A percentile compares a stretch with the other conserved stretches of the same genome.
Evolutionary conservation across 1,284 basidiomycete species (phyloP).

Genomic region (Tilletia indica): DNA sequence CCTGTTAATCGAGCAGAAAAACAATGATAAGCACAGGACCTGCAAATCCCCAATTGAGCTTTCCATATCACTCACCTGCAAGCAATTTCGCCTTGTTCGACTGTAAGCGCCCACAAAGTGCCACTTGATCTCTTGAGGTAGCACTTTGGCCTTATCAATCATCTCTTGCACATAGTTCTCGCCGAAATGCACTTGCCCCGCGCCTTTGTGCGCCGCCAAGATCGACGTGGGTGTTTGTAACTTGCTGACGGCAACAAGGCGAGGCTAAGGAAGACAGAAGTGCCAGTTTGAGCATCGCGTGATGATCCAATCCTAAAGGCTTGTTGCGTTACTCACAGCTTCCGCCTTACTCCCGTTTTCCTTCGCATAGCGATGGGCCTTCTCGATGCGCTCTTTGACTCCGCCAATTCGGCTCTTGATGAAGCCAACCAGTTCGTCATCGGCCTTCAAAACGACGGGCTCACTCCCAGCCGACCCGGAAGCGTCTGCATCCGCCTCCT

Average conservation of each 20-base stretch:
- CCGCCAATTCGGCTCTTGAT: conserved; percentile 23
- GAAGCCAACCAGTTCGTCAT: conserved; percentile 10
- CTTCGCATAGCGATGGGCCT: conserved; percentile 31
- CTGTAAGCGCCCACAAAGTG: conserved; percentile 93
- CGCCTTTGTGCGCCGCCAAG: conserved; percentile 60
- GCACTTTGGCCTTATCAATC: conserved; percentile 65
- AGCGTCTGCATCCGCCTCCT: not conserved
- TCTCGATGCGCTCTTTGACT: conserved; percentile 32
- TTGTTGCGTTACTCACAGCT: conserved; percentile 14
- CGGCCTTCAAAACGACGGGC: not conserved
- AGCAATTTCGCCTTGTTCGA: conserved; percentile 90
- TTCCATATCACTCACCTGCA: conserved; percentile 65
- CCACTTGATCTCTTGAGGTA: conserved; percentile 65
- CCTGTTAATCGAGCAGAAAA: conserved; percentile 60
- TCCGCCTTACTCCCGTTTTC: conserved; percentile 23
- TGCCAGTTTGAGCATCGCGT: not conserved
- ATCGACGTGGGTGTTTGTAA: conserved; percentile 87
- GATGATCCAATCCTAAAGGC: not conserved
- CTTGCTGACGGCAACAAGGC: conserved; percentile 88
- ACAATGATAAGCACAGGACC: not conserved
- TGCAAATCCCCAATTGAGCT: not conserved
- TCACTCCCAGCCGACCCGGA: not conserved
- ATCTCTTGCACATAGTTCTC: conserved; percentile 98
- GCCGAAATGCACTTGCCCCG: conserved; percentile 84
- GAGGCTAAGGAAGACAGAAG: conserved; percentile 41